Conservation (phyloP, 352 stramenopile genomes). For the Globisporangium paddicum region DNA sequence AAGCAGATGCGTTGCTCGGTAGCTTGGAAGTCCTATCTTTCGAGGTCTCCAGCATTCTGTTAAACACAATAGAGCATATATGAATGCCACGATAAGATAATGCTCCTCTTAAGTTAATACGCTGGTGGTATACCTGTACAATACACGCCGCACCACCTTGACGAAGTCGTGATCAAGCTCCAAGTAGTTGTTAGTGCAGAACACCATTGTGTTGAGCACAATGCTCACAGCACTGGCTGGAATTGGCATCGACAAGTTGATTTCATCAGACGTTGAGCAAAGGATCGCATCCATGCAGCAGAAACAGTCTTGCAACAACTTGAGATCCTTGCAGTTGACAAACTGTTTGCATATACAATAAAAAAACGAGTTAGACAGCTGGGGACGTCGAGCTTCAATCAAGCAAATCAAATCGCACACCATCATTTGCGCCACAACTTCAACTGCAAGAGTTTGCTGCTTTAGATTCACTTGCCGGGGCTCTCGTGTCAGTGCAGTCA, state of each 20-base stretch:
- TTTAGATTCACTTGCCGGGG: slow-evolving; percentile 6
- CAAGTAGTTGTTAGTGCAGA: slow-evolving; percentile 10
- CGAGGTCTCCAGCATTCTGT: slow-evolving; percentile 7
- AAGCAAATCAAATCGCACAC: slow-evolving; percentile 1
- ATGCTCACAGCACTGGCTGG: slow-evolving; percentile 16
- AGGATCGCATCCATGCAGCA: slow-evolving; percentile 20
- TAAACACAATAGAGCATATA: not conserved
- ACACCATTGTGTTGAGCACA: slow-evolving; percentile 22
- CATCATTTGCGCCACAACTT: slow-evolving; percentile 22
- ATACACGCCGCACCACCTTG: not conserved
- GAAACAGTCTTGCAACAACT: slow-evolving; percentile 17
- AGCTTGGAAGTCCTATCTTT: not conserved
- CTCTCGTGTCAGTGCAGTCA: slow-evolving; percentile 12
- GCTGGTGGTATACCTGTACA: slow-evolving; percentile 2
- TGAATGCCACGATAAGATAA: not conserved
- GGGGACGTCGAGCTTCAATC: too few species aligned
- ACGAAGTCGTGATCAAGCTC: not conserved
- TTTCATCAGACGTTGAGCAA: slow-evolving; percentile 4
- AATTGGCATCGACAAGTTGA: not conserved
- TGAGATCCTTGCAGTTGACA: slow-evolving; percentile 13
- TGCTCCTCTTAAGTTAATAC: not conserved
- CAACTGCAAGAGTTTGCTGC: slow-evolving; percentile 15
- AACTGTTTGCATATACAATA: slow-evolving; percentile 12
- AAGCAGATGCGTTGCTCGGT: not conserved
- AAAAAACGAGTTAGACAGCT: not conserved